A percentile compares a stretch with the other conserved stretches of the same genome.
Evolutionary conservation across 2,329 filamentous ascomycete genomes (phyloP).

Genomic region (Aspergillus cejpii): DNA sequence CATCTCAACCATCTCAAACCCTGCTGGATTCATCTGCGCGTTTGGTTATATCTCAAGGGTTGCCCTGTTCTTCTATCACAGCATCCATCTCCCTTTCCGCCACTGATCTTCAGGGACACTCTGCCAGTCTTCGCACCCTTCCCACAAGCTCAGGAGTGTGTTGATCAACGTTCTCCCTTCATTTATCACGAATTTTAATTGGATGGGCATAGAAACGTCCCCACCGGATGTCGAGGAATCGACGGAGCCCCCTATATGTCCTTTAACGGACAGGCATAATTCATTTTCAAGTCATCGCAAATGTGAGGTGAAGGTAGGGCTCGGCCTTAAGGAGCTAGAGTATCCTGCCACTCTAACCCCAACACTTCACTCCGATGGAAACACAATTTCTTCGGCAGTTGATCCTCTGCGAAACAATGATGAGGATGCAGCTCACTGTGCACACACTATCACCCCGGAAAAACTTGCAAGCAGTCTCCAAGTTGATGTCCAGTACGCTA

Average conservation of each 20-base stretch:
- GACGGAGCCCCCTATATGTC: slow-evolving; percentile 38
- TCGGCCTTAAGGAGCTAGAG: slow-evolving; percentile 15
- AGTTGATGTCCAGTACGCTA: slow-evolving; percentile 22
- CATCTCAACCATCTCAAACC: background rate
- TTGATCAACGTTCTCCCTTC: slow-evolving; percentile 2
- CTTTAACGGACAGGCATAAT: slow-evolving; percentile 24
- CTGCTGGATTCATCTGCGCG: background rate
- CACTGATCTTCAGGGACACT: background rate
- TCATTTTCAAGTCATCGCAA: slow-evolving; percentile 17
- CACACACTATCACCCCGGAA: slow-evolving; percentile 21
- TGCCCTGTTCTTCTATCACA: background rate
- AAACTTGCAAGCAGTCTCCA: slow-evolving; percentile 18
- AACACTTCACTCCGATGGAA: background rate
- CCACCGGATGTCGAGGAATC: slow-evolving; percentile 38
- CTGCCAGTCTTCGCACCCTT: background rate
- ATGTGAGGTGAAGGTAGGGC: slow-evolving; percentile 14
- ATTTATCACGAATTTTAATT: slow-evolving; percentile 18
- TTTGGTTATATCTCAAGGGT: background rate
- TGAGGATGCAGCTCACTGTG: slow-evolving; percentile 15
- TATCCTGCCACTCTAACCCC: slow-evolving; percentile 1
- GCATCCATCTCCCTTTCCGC: background rate
- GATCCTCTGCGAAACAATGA: background rate
- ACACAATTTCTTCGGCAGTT: slow-evolving; percentile 6
- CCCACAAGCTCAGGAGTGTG: background rate
- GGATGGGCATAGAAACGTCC: slow-evolving; percentile 38